Percentiles rank a stretch among this genome's conserved stretches.
These are phyloP conservation scores for Dendrothele bispora DNA, from an alignment of 768 basidiomycete species.

Conservation along the genomic window DNA sequence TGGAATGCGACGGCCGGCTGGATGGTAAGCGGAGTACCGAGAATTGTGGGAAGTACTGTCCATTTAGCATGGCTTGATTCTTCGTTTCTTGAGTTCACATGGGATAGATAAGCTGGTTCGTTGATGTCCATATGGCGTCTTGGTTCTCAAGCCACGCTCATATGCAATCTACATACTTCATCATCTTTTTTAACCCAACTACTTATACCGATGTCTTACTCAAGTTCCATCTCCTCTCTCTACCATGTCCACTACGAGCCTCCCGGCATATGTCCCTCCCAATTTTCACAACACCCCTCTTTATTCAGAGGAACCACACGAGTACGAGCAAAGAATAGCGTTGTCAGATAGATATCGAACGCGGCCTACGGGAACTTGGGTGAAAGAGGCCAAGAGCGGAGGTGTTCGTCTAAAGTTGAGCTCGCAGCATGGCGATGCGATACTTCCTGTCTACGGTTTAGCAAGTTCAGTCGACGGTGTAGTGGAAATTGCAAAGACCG, in stretches of 20 bases:
- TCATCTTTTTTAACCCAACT: no score
- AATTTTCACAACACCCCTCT: constrained; percentile 37
- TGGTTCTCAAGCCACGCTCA: no score
- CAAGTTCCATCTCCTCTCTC: not conserved
- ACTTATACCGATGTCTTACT: no score
- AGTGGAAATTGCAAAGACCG: constrained; percentile 54
- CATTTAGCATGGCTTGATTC: no score
- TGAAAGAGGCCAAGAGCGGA: constrained; percentile 60
- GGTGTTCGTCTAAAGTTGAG: constrained; percentile 49
- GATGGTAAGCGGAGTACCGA: no score
- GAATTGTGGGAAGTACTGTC: no score
- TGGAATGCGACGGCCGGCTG: no score
- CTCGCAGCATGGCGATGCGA: constrained; percentile 41
- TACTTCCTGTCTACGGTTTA: constrained; percentile 58
- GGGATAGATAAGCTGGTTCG: no score
- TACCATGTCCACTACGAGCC: constrained; percentile 54
- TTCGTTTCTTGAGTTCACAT: no score
- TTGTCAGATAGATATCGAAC: constrained; percentile 37
- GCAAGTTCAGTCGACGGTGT: constrained; percentile 53
- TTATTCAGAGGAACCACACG: constrained; percentile 56
- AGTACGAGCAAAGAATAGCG: constrained; percentile 54
- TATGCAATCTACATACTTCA: no score
- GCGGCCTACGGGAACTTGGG: constrained; percentile 47
- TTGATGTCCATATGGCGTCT: no score
- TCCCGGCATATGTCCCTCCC: constrained; percentile 48